Base-by-base conservation (phyloP, 192 early-diverging fungal genomes). In the Diversispora eburnea region DNA sequence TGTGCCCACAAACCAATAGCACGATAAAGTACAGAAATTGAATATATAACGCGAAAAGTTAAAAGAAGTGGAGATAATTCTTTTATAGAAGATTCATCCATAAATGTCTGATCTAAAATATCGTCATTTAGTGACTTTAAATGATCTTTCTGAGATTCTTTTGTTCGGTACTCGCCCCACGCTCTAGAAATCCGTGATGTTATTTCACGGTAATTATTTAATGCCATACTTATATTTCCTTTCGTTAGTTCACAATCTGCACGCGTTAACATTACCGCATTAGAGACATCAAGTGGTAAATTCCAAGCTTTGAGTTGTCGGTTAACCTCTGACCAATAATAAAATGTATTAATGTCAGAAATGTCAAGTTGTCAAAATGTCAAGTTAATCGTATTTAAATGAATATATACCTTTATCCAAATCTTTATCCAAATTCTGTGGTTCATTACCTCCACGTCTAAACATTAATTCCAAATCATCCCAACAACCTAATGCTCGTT, bases 191-290 rank as follows among this genome's bases (percentile, higher is more conserved):
- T 47, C 7, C 54, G 43, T 45, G 33, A 20, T 13, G n/a, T 43
- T 56, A 57, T 57, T 45, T 70, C 48, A 8, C 19, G 41, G 19
- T 42, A 58, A 41, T 42, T n/a, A 33, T 1, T 42, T 8, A 7
- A 20, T 15, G 68, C 49, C 58, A 8, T 39, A 12, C 20, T 8
- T 22, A 39, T 6, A 17, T 25, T 7, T 17, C 52, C 56, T n/a
- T 39, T 3, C 12, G 42, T 41, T 4, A 57, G 15, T 41, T 22
- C 43, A 55, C 56, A n/a, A 13, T 70, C 52, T 19, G 33, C 52
- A n/a, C 69, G 52, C 4, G 69, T 70, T 20, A 70, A 46, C 13
- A 58, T 43, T n/a, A 70, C 45, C 15, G 69, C 33, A 17, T 70
- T 70, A 4, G 55, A 45, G 0, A 70, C n/a, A 5, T 70, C 69